A percentile compares a stretch with the other conserved stretches of the same genome.
phyloP scores from a whole-genome alignment of 2,329 filamentous ascomycete species.

The Ophiocordyceps camponoti-floridani region DNA sequence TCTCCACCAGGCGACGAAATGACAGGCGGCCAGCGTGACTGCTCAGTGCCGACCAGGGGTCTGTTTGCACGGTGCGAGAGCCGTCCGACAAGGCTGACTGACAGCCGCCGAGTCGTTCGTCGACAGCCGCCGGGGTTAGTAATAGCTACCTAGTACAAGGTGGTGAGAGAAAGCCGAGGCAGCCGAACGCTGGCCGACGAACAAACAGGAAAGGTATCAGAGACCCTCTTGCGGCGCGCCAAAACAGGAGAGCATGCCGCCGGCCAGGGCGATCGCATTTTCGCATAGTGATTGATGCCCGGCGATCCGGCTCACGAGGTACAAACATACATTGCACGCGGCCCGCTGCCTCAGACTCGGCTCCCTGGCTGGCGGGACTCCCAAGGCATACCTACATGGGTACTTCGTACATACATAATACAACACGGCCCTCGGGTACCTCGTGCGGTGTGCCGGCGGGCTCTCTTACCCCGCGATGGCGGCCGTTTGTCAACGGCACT shows the following conservation, averaged over 20 bases:
- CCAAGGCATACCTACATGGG: not conserved
- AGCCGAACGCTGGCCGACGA: too few relatives aligned
- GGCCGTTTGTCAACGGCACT: not conserved
- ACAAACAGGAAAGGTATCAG: too few relatives aligned
- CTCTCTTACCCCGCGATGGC: not conserved
- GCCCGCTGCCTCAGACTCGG: not conserved
- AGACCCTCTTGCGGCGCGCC: too few relatives aligned
- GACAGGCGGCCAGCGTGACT: constrained; percentile 6
- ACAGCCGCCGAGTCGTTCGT: not conserved
- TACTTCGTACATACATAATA: too few relatives aligned
- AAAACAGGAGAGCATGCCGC: too few relatives aligned
- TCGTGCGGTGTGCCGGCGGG: not conserved
- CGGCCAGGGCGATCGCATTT: not conserved
- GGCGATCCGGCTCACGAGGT: not conserved
- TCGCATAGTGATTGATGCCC: not conserved
- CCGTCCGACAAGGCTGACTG: not conserved
- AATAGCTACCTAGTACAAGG: too few relatives aligned
- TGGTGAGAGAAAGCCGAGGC: too few relatives aligned
- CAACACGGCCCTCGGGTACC: not conserved
- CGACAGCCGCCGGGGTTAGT: too few relatives aligned
- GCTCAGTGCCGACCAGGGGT: constrained; percentile 1
- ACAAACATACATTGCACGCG: not conserved
- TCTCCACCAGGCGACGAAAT: constrained; percentile 7
- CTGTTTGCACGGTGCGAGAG: not conserved
- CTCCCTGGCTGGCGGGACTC: not conserved